Percentiles rank a stretch among this genome's conserved stretches.
Conservation (phyloP, 768 basidiomycete species). For the Xanthoconium purpureum region DNA sequence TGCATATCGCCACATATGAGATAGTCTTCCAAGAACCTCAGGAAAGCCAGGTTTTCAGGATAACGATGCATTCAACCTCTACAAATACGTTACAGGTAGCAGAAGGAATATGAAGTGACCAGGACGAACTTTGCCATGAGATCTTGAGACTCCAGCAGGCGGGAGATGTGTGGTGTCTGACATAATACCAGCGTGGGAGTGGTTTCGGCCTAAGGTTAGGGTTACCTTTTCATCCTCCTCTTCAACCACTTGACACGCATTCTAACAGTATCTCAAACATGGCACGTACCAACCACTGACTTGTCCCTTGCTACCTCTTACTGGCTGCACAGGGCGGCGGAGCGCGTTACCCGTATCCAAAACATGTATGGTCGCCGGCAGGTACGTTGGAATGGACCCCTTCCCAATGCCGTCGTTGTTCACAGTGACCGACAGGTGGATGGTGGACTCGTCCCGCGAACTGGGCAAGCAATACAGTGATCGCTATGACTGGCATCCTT, state of each 20-base stretch:
- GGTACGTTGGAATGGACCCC: conserved; percentile 42
- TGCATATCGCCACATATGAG: too few relatives aligned
- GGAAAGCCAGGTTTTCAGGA: too few relatives aligned
- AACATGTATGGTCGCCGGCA: conserved; percentile 92
- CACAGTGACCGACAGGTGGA: conserved; percentile 55
- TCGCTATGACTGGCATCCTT: conserved; percentile 67
- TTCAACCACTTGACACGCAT: not conserved
- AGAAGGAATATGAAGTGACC: too few relatives aligned
- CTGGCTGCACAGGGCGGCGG: conserved; percentile 62
- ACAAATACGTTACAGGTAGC: too few relatives aligned
- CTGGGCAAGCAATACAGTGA: conserved; percentile 83
- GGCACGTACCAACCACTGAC: conserved; percentile 1
- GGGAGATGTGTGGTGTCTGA: not conserved
- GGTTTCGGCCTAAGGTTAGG: not conserved
- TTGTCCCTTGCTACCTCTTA: not conserved
- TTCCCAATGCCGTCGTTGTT: not conserved
- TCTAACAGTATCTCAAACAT: conserved; percentile 5
- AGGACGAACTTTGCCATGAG: too few relatives aligned
- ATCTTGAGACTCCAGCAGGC: too few relatives aligned
- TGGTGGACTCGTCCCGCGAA: conserved; percentile 94
- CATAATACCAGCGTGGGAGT: not conserved
- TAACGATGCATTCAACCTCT: too few relatives aligned
- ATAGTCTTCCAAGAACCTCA: too few relatives aligned
- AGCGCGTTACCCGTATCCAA: conserved; percentile 87
- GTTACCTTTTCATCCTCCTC: conserved; percentile 6